Percentiles rank a stretch among this genome's conserved stretches.
These are phyloP conservation scores for Brassica rapa DNA, from an alignment of 345 rosid species.

Conservation along the genomic window DNA sequence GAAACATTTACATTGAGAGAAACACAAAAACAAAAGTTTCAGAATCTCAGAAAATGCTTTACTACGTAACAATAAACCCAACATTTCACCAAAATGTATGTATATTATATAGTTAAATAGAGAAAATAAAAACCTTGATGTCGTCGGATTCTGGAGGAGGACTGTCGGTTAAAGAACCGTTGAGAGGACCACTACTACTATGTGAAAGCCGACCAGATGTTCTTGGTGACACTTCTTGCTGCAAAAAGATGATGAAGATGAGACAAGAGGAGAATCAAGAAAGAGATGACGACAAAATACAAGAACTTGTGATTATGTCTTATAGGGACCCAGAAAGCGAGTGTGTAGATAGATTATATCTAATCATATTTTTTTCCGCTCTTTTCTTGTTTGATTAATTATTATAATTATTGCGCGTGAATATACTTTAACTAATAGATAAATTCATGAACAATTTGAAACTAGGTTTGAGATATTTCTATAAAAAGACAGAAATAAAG, in stretches of 20 bases:
- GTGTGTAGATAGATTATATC: neutral
- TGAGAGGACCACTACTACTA: slow-evolving; percentile 90
- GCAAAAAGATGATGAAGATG: slow-evolving; percentile 32
- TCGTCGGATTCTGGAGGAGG: slow-evolving; percentile 94
- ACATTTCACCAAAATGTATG: neutral
- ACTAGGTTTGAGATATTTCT: neutral
- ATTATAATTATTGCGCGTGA: slow-evolving; percentile 40
- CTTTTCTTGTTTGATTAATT: neutral
- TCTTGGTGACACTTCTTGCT: slow-evolving; percentile 95
- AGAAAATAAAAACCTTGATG: slow-evolving; percentile 56
- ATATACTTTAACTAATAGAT: neutral
- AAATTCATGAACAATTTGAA: slow-evolving; percentile 3
- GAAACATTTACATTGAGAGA: slow-evolving; percentile 22
- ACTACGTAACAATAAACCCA: neutral
- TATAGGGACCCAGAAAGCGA: slow-evolving; percentile 40
- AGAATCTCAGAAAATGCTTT: slow-evolving; percentile 31
- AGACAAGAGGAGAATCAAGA: slow-evolving; percentile 32
- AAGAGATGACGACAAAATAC: slow-evolving; percentile 26
- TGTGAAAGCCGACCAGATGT: slow-evolving; percentile 89
- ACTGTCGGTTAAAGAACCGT: slow-evolving; percentile 85
- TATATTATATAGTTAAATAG: too few species aligned
- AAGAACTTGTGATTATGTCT: slow-evolving; percentile 26
- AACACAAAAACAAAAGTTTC: slow-evolving; percentile 1
- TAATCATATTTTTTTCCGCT: neutral
- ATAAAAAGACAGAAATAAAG: neutral